These are phyloP conservation scores for Paramecium biaurelia DNA, from an alignment of 73 alveolate genomes.

Conservation along the genomic window DNA sequence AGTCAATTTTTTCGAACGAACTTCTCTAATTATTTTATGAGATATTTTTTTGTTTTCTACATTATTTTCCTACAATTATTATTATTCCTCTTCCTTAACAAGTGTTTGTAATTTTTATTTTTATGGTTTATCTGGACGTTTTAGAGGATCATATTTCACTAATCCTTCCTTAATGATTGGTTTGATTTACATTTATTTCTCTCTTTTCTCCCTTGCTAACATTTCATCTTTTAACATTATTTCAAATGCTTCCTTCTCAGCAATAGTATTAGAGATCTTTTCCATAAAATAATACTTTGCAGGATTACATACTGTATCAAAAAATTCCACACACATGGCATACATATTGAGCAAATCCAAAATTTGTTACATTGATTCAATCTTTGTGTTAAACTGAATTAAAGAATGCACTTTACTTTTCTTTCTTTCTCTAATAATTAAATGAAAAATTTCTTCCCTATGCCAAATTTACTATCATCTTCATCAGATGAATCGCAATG, in stretches of 20 bases:
- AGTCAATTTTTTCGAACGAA: slow-evolving; percentile 28
- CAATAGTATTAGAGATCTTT: slow-evolving; percentile 5
- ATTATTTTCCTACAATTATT: neutral
- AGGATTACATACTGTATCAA: slow-evolving; percentile 27
- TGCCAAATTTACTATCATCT: neutral
- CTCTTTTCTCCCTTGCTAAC: neutral
- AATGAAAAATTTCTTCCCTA: slow-evolving; percentile 19
- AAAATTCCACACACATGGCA: slow-evolving; percentile 37
- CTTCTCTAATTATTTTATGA: neutral
- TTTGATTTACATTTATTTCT: neutral
- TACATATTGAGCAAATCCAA: neutral
- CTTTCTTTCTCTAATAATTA: slow-evolving; percentile 14
- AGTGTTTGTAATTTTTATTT: neutral
- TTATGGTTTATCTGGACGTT: neutral
- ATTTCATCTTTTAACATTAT: slow-evolving; percentile 1
- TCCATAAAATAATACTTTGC: slow-evolving; percentile 39
- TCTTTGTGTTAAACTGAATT: slow-evolving; percentile 20
- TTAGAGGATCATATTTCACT: neutral
- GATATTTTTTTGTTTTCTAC: neutral
- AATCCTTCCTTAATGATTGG: neutral
- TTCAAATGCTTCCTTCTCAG: slow-evolving; percentile 48
- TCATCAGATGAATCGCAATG: slow-evolving; percentile 38
- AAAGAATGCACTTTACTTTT: neutral
- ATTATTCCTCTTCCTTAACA: neutral
- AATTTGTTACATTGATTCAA: slow-evolving; percentile 12